These are phyloP conservation scores for Neocallimastix lanati DNA, from an alignment of 192 early-diverging fungal genomes.

Conservation along the genomic window DNA sequence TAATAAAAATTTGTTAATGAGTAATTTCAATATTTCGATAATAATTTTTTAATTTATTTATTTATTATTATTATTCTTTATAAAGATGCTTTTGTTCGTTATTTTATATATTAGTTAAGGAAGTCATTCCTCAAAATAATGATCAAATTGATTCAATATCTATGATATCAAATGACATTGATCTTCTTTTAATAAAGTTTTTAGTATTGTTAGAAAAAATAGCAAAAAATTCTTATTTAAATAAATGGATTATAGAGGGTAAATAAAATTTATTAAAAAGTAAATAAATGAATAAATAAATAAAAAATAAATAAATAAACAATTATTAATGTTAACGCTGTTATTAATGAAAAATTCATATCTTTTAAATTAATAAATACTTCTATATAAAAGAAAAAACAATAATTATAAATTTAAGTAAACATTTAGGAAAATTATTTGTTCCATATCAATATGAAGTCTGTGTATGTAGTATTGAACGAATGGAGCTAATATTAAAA, in stretches of 20 bases:
- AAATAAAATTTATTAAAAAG: too few relatives aligned
- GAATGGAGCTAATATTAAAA: background rate
- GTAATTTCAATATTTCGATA: too few relatives aligned
- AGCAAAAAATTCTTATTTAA: background rate
- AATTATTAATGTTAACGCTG: too few relatives aligned
- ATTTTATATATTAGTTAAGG: background rate
- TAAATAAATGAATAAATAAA: too few relatives aligned
- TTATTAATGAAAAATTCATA: too few relatives aligned
- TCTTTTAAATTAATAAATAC: background rate
- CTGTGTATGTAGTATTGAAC: background rate
- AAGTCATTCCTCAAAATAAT: background rate
- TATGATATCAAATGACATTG: background rate
- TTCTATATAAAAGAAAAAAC: background rate
- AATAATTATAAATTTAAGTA: background rate
- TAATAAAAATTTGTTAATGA: too few relatives aligned
- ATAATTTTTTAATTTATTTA: too few relatives aligned
- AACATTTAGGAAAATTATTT: background rate
- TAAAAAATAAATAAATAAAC: too few relatives aligned
- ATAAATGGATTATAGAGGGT: background rate
- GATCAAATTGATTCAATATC: background rate
- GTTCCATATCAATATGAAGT: background rate
- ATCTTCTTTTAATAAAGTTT: background rate
- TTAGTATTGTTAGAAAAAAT: background rate
- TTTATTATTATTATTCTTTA: too few relatives aligned
- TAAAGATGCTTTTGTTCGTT: background rate